Evolutionary conservation across 805 yeast genomes (phyloP), one percentile per base, ranked within the genome.

Genomic region (Saccharomycopsis fermentans): DNA sequence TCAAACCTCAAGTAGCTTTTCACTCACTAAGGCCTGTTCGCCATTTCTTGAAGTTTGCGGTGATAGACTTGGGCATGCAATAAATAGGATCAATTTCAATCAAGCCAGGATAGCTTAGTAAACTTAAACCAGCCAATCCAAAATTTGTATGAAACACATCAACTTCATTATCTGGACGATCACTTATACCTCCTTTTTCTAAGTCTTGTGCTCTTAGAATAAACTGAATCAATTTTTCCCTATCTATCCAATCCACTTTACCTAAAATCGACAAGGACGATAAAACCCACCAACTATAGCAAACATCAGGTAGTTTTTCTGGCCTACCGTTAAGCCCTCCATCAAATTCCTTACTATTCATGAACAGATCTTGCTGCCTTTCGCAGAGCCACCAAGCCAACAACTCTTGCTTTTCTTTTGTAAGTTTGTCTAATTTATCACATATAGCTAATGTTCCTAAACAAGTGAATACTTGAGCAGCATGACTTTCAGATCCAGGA

Each of bases 261-360:
- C 74, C 80, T 21, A 92, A 74, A 39, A 89, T 83, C 0, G 86
- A 78, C 59, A 91, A 71, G 2, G 90, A 79, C 1, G 95, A 85
- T 24, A 90, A 69, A 9, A 90, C 96, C 99, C 99, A 94, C 96
- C 97, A 94, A 65, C 94, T 84, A 69, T 94, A 94, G 69, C 99
- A 94, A n/a, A 89, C 96, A 70, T 94, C 99, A 0, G 98, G 96
- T 19, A 90, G 73, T 69, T 94, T 94, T 60, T 94, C 96, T 0
- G 98, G 97, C 55, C 99, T 79, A 0, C 99, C 99, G 68, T 94
- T 94, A 58, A 94, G 76, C 0, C 99, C 99, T 5, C 99, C 99
- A 32, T 78, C 78, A 39, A 51, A 58, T 36, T 57, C 58, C n/a
- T 39, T 5, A 80, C 77, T 32, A 39, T 51, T 43, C 36, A 40